These are phyloP conservation scores for Nemania abortiva DNA, from an alignment of 2,329 filamentous ascomycete genomes.

Conservation along the genomic window DNA sequence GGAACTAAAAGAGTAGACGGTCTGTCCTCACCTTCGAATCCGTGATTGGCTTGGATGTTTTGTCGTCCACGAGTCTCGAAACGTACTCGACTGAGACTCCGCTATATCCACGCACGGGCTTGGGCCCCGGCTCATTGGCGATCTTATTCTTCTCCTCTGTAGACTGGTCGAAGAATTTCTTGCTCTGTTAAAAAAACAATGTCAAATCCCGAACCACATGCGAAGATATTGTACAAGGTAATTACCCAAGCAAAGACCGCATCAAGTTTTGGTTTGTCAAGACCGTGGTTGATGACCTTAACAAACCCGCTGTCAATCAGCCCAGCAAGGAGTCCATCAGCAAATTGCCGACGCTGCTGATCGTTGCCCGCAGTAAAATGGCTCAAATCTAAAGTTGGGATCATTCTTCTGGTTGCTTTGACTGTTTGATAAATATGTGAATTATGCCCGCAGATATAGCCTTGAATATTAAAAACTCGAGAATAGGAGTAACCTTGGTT, in stretches of 20 bases:
- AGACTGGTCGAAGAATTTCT: slow-evolving; percentile 21
- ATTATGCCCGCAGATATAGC: neutral
- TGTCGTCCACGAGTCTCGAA: slow-evolving; percentile 28
- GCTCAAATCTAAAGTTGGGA: slow-evolving; percentile 29
- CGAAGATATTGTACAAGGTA: neutral
- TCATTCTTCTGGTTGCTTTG: neutral
- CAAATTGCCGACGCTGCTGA: slow-evolving; percentile 26
- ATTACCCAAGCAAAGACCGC: slow-evolving; percentile 26
- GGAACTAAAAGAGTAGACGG: no score
- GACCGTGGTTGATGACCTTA: slow-evolving; percentile 29
- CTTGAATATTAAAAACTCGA: no score
- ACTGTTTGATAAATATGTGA: neutral
- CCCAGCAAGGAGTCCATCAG: slow-evolving; percentile 26
- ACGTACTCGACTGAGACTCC: slow-evolving; percentile 27
- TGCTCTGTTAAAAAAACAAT: slow-evolving; percentile 12
- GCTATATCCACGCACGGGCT: slow-evolving; percentile 30
- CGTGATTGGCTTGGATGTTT: slow-evolving; percentile 29
- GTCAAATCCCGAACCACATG: neutral
- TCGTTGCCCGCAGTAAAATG: slow-evolving; percentile 22
- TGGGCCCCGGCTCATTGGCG: slow-evolving; percentile 25
- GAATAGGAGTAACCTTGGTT: neutral
- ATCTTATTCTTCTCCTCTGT: slow-evolving; percentile 20
- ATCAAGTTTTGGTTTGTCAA: slow-evolving; percentile 16
- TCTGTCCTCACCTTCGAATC: slow-evolving; percentile 21
- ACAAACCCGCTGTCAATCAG: slow-evolving; percentile 27